Evolutionary conservation across 2,329 filamentous ascomycete genomes (phyloP), one percentile per base, ranked within the genome.

Genomic region (Curvularia spicifera): DNA sequence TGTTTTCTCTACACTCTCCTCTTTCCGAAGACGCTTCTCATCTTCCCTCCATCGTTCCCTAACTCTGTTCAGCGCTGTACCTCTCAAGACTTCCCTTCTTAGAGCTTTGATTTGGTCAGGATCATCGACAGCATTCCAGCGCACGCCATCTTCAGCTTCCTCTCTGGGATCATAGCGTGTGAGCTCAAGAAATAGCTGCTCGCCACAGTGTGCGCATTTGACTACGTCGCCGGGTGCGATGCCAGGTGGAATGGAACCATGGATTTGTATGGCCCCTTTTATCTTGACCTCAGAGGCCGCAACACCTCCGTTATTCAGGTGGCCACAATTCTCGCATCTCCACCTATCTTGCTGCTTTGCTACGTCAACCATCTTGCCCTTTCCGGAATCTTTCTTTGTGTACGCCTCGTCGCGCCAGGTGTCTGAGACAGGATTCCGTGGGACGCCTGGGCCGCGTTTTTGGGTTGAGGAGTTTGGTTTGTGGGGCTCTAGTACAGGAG

Each of bases 341-440:
- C 51, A 61, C 15, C 56, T 40, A 20, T 59, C 56, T 8, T 55
- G 56, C 33, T 15, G 39, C n/a, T 47, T 56, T 7, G 20, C 45
- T 2, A 37, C 46, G 20, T 58, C 51, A 12, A 39, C 7, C 15
- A 58, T 46, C 51, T 57, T 58, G 6, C 20, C 51, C 5, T 39
- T 31, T 8, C 24, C 47, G 4, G 43, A 10, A 2, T 53, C 28
- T n/a, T 24, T 39, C 45, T 50, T 57, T 24, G 44, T 18, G 22
- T 59, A 61, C 6, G 59, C 59, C 6, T 54, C 59, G 3, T 55
- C 56, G 26, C 43, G 47, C 55, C 59, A 61, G 6, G 51, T 59
- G 28, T 61, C 59, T 6, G 51, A 43, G 5, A 55, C 48, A 0
- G 56, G 56, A 28, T 61, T 61, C 29, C 59, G 55, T 10, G 24